Base-by-base conservation (phyloP, 345 rosid species). In the Schrenkiella parvula region DNA sequence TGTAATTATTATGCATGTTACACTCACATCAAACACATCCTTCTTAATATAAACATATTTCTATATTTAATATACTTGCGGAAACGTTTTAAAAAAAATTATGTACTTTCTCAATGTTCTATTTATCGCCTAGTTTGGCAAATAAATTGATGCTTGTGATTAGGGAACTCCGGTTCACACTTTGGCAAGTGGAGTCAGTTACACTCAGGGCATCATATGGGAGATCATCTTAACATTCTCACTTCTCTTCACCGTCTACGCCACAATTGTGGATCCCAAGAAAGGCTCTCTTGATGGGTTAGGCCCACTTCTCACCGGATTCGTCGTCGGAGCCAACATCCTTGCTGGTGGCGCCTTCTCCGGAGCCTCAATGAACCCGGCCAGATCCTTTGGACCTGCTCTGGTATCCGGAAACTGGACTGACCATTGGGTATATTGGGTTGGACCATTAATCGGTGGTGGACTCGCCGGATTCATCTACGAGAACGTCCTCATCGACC, bases 351-450 rank as follows among this genome's bases (percentile, higher is more conserved):
- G 95, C 1, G 57, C 93, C 32, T 93, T 90, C 82, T 90, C 98
- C 0, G 97, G 96, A 1, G 97, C 92, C n/a, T 89, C 98, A 0
- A 93, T 93, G 97, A 93, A 93, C 86, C 98, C 98, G 0, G 97
- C 97, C 2, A 65, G 98, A 22, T 87, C 98, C 2, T 93, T 90
- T 51, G 98, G 98, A 13, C 98, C 98, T 0, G 90, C 96, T 23
- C 73, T 93, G 75, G 91, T 82, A 12, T 83, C 90, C 61, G 81
- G 96, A 77, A 81, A 84, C 70, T 93, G 98, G 98, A 91, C 93
- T 11, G 88, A 91, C 57, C 93, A 91, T 42, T 91, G 96, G 96
- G 90, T 89, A 31, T 89, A 91, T 73, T 91, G 96, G 97, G 93
- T 89, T 69, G 96, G 97, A 9, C 97, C 96, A 0, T 87, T 91